Conservation (phyloP, 1,139 yeast species). For the Debaryomyces singareniensis region DNA sequence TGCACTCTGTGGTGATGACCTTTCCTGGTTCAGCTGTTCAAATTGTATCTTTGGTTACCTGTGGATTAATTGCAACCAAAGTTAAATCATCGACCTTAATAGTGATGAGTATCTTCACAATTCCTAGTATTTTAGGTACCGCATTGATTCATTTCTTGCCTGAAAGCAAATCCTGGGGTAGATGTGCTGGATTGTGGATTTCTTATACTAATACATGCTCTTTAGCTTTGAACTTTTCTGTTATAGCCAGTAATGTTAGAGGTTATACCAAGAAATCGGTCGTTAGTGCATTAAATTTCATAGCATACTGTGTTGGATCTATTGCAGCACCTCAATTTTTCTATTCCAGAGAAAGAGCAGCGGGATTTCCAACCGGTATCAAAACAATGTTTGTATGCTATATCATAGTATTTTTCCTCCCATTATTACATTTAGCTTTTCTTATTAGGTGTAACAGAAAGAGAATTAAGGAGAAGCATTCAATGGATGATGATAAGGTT, state of each 20-base stretch:
- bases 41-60: constrained; percentile 21
- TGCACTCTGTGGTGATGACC: constrained; percentile 22
- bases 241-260: constrained; percentile 18
- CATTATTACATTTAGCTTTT: too few species aligned
- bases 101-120: constrained; percentile 13
- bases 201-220: constrained; percentile 28
- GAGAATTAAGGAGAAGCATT: too few species aligned
- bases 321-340: constrained; percentile 25
- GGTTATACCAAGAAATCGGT: constrained; percentile 22
- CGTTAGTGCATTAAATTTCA: constrained; percentile 20
- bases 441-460: too few species aligned
- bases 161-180: constrained; percentile 15
- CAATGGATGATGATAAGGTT: too few species aligned
- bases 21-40: constrained; percentile 29
- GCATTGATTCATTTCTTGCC: constrained; percentile 17
- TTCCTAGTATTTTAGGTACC: constrained; percentile 19
- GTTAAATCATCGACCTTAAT: constrained; percentile 14
- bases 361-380: constrained; percentile 46
- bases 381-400: constrained; percentile 50
- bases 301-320: constrained; percentile 23
- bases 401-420: too few species aligned
- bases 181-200: constrained; percentile 25
- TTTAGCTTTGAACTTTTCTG: constrained; percentile 25
- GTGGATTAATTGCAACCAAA: constrained; percentile 16
- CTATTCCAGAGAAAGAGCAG: constrained; percentile 43